Evolutionary conservation across 148 eudicot species (phyloP), one percentile per base, ranked within the genome.

Genomic region (Cornus kousa): DNA sequence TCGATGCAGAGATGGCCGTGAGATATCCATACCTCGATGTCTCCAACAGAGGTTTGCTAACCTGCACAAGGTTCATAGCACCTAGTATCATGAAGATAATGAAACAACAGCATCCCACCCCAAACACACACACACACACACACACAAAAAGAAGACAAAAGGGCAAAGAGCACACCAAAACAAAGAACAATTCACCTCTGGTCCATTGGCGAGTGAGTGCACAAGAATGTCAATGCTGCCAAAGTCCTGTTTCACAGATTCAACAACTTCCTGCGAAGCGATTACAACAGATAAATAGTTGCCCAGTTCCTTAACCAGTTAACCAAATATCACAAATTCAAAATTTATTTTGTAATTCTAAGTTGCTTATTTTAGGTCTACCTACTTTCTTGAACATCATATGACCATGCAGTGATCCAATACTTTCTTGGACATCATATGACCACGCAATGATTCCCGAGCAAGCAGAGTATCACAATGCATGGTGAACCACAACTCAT

Each of bases 171-270:
- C 55, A 69, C 31, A 67, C 24, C 1, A 1, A 12, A 55, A 59
- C 0, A 72, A 37, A 72, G 37, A 57, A 35, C 12, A 50, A 22
- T 70, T 39, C n/a, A 95, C 99, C 99, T 96, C 99, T 20, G 99
- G 99, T 72, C 98, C 98, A 84, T 95, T 95, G 76, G 99, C 99
- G 85, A 95, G 97, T 69, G 99, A 95, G 82, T 95, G 99, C 76
- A 95, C 97, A 64, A 95, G 99, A 74, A 95, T 93, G 85, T 95
- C 99, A 80, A 95, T 95, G 81, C 88, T 93, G 17, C 99, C 99
- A 79, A 91, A 95, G 83, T 95, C 99, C 69, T 90, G 78, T 78
- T 93, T 93, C 74, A 95, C 98, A 72, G 92, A 82, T 83, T 95
- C 97, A 73, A 85, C 98, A 84, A 89, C 95, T 90, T 96, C 98